Conservation (phyloP, 1,284 basidiomycete species). For the Rhodotorula sp. region DNA sequence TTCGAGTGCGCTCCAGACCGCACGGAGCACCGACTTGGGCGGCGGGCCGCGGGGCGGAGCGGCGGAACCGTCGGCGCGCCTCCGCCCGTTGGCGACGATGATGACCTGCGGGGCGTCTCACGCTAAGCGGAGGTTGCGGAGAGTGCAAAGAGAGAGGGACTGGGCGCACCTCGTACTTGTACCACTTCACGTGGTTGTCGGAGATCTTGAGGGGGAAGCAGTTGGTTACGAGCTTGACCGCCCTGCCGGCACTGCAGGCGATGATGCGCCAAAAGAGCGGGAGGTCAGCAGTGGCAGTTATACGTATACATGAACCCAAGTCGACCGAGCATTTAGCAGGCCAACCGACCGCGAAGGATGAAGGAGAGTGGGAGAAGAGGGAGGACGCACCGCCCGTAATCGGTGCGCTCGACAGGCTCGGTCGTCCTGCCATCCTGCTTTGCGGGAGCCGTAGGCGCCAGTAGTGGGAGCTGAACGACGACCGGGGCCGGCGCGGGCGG, state of each 20-base stretch:
- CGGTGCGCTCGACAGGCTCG: not conserved
- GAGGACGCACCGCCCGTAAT: not conserved
- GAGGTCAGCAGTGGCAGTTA: not conserved
- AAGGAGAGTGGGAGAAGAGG: not conserved
- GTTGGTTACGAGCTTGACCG: slow-evolving; percentile 1
- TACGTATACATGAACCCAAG: no score
- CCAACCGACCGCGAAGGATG: no score
- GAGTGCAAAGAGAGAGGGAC: not conserved
- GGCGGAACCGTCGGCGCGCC: not conserved
- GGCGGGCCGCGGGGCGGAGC: not conserved
- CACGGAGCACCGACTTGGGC: slow-evolving; percentile 11
- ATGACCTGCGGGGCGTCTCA: slow-evolving; percentile 6
- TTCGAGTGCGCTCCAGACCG: slow-evolving; percentile 19
- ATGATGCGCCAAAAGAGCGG: not conserved
- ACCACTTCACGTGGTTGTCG: slow-evolving; percentile 1
- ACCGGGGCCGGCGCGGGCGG: no score
- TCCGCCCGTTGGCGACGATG: slow-evolving; percentile 1
- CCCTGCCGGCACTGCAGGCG: not conserved
- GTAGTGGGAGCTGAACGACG: no score
- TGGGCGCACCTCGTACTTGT: slow-evolving; percentile 29
- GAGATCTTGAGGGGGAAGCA: slow-evolving; percentile 5
- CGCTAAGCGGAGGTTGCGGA: no score
- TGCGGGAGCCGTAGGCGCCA: not conserved
- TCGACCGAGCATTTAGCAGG: no score
- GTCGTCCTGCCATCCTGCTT: not conserved